phyloP scores from a whole-genome alignment of 352 stramenopile species.

The Phytophthora brassicae region DNA sequence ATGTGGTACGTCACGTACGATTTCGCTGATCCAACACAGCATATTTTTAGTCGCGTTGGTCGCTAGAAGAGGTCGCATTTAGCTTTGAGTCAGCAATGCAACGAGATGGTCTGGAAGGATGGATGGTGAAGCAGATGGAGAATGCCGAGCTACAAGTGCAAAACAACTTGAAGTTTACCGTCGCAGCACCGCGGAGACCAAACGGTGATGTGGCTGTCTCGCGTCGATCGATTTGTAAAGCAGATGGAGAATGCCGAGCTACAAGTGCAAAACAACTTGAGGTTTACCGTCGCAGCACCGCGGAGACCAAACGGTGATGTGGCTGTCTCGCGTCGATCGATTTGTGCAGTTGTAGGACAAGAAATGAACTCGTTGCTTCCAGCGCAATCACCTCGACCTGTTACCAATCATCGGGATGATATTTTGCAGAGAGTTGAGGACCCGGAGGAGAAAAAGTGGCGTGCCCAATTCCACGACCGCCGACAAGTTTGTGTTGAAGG shows the following conservation, averaged over 20 bases:
- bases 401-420: neutral
- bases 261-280: neutral
- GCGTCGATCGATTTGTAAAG: conserved; percentile 10
- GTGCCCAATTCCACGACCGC: conserved; percentile 44
- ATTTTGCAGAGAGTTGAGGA: conserved; percentile 9
- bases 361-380: conserved; percentile 19
- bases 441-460: conserved; percentile 43
- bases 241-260: too few relatives aligned
- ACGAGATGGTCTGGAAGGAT: conserved; percentile 68
- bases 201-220: conserved; percentile 10
- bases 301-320: conserved; percentile 8
- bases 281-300: conserved; percentile 8
- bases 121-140: conserved; percentile 77
- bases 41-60: conserved; percentile 21
- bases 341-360: conserved; percentile 15
- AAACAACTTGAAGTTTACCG: neutral
- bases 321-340: conserved; percentile 11
- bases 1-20: too few relatives aligned
- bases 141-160: conserved; percentile 52
- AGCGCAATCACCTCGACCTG: conserved; percentile 10
- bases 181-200: conserved; percentile 8
- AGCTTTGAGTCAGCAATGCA: conserved; percentile 47
- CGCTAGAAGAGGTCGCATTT: conserved; percentile 1
- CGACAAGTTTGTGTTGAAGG: conserved; percentile 37
- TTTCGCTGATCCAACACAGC: neutral